Conservation (phyloP, 2,329 filamentous ascomycete genomes). For the Penicillium concentricum region DNA sequence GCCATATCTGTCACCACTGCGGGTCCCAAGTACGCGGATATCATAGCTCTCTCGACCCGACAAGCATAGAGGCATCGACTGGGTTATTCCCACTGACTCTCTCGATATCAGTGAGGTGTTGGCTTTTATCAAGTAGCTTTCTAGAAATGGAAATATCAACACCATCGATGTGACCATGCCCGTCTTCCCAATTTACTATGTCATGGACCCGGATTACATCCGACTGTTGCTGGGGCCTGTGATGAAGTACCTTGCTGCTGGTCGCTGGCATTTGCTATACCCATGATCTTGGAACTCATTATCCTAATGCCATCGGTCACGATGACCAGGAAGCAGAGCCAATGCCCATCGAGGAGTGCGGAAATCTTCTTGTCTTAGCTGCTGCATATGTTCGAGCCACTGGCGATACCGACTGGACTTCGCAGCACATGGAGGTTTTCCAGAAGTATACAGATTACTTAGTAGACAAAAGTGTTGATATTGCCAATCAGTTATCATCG, state of each 20-base stretch:
- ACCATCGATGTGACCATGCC: conserved; percentile 47
- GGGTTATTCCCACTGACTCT: conserved; percentile 39
- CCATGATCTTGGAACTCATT: conserved; percentile 44
- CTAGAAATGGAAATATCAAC: conserved; percentile 45
- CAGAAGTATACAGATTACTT: conserved; percentile 45
- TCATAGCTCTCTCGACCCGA: conserved; percentile 42
- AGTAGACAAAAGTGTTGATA: conserved; percentile 40
- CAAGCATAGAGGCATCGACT: conserved; percentile 45
- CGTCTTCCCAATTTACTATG: conserved; percentile 45
- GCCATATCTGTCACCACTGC: conserved; percentile 31
- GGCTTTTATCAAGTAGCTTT: conserved; percentile 47
- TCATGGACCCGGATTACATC: conserved; percentile 45
- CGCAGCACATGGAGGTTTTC: conserved; percentile 37
- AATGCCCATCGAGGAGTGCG: conserved; percentile 46
- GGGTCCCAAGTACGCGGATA: conserved; percentile 43
- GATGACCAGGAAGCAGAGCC: conserved; percentile 40
- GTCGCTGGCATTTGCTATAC: conserved; percentile 42
- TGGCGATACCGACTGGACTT: conserved; percentile 38
- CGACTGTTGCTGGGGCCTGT: conserved; percentile 46
- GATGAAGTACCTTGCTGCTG: conserved; percentile 43
- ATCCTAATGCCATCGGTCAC: conserved; percentile 44
- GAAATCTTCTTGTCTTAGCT: conserved; percentile 41
- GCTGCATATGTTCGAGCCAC: conserved; percentile 41
- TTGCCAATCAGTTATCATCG: conserved; percentile 42
- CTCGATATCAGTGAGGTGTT: conserved; percentile 32